These are phyloP conservation scores for Alternaria sp. DNA, from an alignment of 2,329 filamentous ascomycete genomes.

Conservation along the genomic window DNA sequence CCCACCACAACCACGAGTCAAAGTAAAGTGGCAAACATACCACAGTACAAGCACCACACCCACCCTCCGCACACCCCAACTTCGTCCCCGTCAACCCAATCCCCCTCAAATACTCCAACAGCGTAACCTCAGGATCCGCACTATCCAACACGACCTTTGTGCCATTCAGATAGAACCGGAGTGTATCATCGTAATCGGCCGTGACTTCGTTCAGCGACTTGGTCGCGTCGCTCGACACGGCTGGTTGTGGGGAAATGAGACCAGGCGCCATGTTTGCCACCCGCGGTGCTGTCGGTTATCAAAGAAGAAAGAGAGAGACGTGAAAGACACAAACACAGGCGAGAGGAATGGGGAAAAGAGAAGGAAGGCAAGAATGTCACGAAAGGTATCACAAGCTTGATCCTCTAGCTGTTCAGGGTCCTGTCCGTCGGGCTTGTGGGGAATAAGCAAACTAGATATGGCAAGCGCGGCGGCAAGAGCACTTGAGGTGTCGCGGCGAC, in stretches of 20 bases:
- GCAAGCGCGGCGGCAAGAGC: not conserved
- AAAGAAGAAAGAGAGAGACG: not conserved
- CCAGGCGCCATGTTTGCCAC: slow-evolving; percentile 62
- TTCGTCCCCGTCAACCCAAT: slow-evolving; percentile 96
- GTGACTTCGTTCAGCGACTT: slow-evolving; percentile 68
- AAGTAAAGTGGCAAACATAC: slow-evolving; percentile 52
- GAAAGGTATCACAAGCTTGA: not conserved
- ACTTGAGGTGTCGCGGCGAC: too few relatives aligned
- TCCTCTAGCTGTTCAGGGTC: slow-evolving; percentile 3
- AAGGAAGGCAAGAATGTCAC: not conserved
- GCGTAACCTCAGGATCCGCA: slow-evolving; percentile 87
- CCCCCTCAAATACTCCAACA: slow-evolving; percentile 90
- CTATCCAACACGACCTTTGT: slow-evolving; percentile 85
- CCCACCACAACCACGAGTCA: not conserved
- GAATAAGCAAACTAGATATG: slow-evolving; percentile 22
- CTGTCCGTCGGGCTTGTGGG: slow-evolving; percentile 14
- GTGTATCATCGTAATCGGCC: slow-evolving; percentile 80
- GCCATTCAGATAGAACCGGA: slow-evolving; percentile 94
- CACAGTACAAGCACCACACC: slow-evolving; percentile 94
- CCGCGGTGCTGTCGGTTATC: not conserved
- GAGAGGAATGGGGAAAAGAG: not conserved
- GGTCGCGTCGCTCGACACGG: slow-evolving; percentile 54
- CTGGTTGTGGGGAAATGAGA: slow-evolving; percentile 52
- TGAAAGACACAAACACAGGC: not conserved
- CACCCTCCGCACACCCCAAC: slow-evolving; percentile 93